Conservation (phyloP, 257 asterid species). For the Misopates orontium region DNA sequence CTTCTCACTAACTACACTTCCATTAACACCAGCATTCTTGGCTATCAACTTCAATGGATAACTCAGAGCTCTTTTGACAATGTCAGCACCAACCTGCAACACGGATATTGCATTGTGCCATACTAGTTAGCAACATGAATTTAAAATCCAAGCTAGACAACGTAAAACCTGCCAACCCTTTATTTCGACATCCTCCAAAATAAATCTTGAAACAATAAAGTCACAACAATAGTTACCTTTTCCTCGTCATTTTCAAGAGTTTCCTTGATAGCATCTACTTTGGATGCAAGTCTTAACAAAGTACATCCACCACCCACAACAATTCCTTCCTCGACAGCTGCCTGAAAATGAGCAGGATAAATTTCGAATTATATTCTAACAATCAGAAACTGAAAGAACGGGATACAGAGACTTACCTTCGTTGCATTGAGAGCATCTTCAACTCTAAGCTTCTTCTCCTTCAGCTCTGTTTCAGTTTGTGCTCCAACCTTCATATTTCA, state of each 20-base stretch:
- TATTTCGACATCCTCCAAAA: background rate
- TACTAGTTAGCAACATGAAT: background rate
- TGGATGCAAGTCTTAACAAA: conserved; percentile 77
- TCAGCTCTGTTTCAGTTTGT: conserved; percentile 94
- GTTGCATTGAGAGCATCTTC: conserved; percentile 99
- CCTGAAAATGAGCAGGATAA: conserved; percentile 45
- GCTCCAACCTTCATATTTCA: conserved; percentile 81
- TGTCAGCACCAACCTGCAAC: conserved; percentile 94
- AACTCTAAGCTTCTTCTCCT: conserved; percentile 95
- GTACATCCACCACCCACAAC: conserved; percentile 99
- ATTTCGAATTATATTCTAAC: background rate
- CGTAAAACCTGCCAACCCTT: background rate
- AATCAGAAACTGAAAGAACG: background rate
- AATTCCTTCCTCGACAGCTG: conserved; percentile 99
- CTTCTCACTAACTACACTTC: conserved; percentile 98
- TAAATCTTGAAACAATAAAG: background rate
- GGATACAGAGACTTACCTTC: conserved; percentile 44
- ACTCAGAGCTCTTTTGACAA: conserved; percentile 91
- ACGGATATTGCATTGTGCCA: background rate
- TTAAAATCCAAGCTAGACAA: background rate
- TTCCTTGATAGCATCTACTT: conserved; percentile 86
- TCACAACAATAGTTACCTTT: conserved; percentile 47
- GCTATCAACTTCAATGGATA: conserved; percentile 98
- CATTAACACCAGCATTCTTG: conserved; percentile 96
- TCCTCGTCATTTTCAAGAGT: conserved; percentile 84